A percentile compares a stretch with the other conserved stretches of the same genome.
Evolutionary conservation across 2,329 filamentous ascomycete genomes (phyloP).

Genomic region (Penicillium vulpinum): DNA sequence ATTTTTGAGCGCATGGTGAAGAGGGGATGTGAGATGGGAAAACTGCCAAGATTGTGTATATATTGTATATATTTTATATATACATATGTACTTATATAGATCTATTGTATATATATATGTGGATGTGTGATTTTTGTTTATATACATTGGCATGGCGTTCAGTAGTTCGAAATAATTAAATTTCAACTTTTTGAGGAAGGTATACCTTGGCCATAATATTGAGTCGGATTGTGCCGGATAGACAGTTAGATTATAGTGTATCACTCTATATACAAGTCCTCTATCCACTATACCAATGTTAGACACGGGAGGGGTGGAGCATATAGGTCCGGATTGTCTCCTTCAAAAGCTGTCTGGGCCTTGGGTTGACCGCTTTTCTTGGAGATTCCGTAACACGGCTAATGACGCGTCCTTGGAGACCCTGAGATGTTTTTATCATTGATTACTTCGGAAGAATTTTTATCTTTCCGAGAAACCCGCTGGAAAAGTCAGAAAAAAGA

Average conservation of each 20-base stretch:
- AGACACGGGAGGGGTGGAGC: conserved; percentile 19
- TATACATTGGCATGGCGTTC: conserved; percentile 5
- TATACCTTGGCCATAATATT: background rate
- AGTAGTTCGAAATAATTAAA: background rate
- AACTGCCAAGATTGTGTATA: conserved; percentile 1
- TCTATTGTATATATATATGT: too few relatives aligned
- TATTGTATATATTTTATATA: too few relatives aligned
- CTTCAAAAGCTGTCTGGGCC: too few relatives aligned
- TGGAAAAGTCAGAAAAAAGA: conserved; percentile 11
- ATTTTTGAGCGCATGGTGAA: conserved; percentile 5
- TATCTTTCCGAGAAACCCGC: conserved; percentile 25
- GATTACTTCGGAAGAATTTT: background rate
- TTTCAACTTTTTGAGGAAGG: background rate
- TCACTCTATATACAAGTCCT: conserved; percentile 2
- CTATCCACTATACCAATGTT: conserved; percentile 5
- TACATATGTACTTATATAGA: too few relatives aligned
- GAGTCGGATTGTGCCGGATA: conserved; percentile 22
- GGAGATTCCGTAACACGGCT: conserved; percentile 17
- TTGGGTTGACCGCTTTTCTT: conserved; percentile 15
- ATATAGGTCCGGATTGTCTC: too few relatives aligned
- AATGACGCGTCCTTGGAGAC: conserved; percentile 18
- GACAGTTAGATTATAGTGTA: conserved; percentile 15
- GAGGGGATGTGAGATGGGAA: background rate
- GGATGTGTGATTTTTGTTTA: background rate
- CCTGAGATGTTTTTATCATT: background rate